Conservation (phyloP, 2,329 filamentous ascomycete genomes). For the Ceratocystis ficicola region DNA sequence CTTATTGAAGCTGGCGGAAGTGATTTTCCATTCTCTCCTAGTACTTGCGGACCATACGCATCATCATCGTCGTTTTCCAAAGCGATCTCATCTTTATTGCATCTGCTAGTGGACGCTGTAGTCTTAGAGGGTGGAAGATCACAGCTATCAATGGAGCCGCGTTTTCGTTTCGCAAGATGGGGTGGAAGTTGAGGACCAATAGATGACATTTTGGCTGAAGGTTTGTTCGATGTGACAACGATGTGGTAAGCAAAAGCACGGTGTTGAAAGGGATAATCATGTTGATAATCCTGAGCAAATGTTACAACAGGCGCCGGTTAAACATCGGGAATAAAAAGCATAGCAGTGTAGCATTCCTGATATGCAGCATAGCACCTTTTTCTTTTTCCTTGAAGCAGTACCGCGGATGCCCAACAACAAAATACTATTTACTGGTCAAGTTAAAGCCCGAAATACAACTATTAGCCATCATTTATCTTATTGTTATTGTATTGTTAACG, state of each 20-base stretch:
- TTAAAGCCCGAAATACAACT: too few species aligned
- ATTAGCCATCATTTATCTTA: too few species aligned
- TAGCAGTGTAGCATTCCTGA: too few species aligned
- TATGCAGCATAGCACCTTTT: not conserved
- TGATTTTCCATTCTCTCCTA: not conserved
- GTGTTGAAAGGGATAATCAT: not conserved
- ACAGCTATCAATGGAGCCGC: slow-evolving; percentile 35
- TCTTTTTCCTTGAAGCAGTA: not conserved
- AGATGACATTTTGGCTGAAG: slow-evolving; percentile 44
- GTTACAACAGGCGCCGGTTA: not conserved
- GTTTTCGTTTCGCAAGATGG: slow-evolving; percentile 52
- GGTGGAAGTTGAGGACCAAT: slow-evolving; percentile 61
- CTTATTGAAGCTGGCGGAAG: too few species aligned
- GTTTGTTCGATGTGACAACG: not conserved
- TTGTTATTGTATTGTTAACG: too few species aligned
- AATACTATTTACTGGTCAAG: too few species aligned
- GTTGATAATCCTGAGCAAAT: not conserved
- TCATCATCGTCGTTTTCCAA: slow-evolving; percentile 27
- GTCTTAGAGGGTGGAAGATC: slow-evolving; percentile 36
- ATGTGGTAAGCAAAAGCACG: not conserved
- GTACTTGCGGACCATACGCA: not conserved
- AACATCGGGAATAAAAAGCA: not conserved
- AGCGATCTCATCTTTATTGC: slow-evolving; percentile 32
- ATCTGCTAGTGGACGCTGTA: slow-evolving; percentile 24
- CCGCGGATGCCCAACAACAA: too few species aligned